Evolutionary conservation across 2,329 filamentous ascomycete genomes (phyloP), one percentile per base, ranked within the genome.

Genomic region (Blastomyces silverae): DNA sequence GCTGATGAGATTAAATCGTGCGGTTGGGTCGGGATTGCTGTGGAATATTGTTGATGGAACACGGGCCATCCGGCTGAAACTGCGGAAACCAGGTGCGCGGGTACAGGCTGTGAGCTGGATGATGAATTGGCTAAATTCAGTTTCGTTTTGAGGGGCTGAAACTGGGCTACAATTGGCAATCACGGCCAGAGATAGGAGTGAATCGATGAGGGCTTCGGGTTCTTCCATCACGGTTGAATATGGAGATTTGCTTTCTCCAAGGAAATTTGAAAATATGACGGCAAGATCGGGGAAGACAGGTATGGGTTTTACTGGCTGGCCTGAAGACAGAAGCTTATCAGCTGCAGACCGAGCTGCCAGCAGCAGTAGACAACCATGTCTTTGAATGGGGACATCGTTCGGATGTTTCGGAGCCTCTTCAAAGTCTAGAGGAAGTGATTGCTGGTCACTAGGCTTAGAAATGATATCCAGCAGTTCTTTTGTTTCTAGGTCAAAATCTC

Each of bases 351-450:
- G 78, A n/a, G 83, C 83, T 1, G 82, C 77, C 61, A 84, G 78
- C 4, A 87, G 75, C 17, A 85, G 74, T 13, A 86, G 71, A 17
- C 83, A 79, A 0, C 84, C 84, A 46, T 83, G 80, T 56, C 82
- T 79, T 57, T 85, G 84, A 0, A 86, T 73, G 0, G 82, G 82
- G 57, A 87, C 84, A 50, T 84, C 81, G 22, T 79, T 78, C 6
- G 81, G 79, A 20, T 78, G 78, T 25, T 75, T 75, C 2, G 84
- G 84, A 8, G 82, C 79, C 20, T 85, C 82, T 48, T 85, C 83
- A 69, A 86, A 84, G 62, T 81, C 79, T 3, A 79, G 73, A 3
- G 78, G 79, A 2, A 78, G 73, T 0, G 66, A 76, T 68, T 71
- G 79, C 72, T 72, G 79, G 73, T 50, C 74, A 55, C 66, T 75